A percentile compares a stretch with the other conserved stretches of the same genome.
These are phyloP conservation scores for Thielaviopsis punctulata DNA, from an alignment of 2,329 filamentous ascomycete genomes.

Conservation along the genomic window DNA sequence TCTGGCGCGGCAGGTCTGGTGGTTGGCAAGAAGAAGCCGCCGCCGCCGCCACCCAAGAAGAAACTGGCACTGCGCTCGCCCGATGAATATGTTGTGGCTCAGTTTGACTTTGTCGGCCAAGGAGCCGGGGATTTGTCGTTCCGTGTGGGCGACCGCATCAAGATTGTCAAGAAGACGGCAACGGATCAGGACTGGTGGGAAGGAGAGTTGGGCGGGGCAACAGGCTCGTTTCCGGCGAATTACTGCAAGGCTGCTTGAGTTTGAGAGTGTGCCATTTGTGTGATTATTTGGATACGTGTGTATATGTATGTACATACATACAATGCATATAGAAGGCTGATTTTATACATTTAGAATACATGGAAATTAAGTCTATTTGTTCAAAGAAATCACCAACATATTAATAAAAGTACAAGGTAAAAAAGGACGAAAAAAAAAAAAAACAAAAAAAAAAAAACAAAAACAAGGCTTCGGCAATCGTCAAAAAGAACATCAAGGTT, in stretches of 20 bases:
- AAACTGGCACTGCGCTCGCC: constrained; percentile 45
- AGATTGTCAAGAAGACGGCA: constrained; percentile 59
- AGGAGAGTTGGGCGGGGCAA: constrained; percentile 51
- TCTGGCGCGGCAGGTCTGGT: background rate
- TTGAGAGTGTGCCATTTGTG: background rate
- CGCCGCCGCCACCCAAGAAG: constrained; percentile 35
- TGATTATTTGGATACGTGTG: too few relatives aligned
- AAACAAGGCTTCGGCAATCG: background rate
- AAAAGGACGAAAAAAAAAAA: background rate
- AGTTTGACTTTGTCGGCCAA: constrained; percentile 60
- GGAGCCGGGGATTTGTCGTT: constrained; percentile 55
- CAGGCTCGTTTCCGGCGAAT: constrained; percentile 68
- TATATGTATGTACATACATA: background rate
- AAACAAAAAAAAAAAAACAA: background rate
- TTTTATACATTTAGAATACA: background rate
- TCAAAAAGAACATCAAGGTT: background rate
- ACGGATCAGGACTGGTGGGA: constrained; percentile 82
- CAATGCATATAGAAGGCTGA: background rate
- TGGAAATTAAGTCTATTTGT: background rate
- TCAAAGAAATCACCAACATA: too few relatives aligned
- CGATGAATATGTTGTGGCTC: constrained; percentile 47
- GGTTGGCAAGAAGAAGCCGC: constrained; percentile 5
- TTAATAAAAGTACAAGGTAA: background rate
- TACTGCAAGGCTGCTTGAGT: constrained; percentile 40
- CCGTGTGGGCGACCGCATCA: constrained; percentile 59